These are phyloP conservation scores for Sporisorium scitamineum DNA, from an alignment of 1,284 basidiomycete genomes.

Conservation along the genomic window DNA sequence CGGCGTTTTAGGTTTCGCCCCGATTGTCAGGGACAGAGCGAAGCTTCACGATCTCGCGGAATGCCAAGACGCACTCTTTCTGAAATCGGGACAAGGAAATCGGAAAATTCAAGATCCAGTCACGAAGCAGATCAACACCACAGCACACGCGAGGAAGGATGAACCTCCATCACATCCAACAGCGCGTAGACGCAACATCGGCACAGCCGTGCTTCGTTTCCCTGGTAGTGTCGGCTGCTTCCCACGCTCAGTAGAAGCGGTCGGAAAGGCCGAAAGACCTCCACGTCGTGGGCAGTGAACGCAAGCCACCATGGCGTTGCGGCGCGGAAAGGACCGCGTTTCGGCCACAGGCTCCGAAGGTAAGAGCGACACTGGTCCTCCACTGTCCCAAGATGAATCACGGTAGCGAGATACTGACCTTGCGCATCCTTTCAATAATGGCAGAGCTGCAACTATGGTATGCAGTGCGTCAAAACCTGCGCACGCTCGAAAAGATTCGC, in stretches of 20 bases:
- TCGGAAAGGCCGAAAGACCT: conserved; percentile 1
- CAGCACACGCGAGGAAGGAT: neutral
- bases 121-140: conserved; percentile 9
- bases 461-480: conserved; percentile 55
- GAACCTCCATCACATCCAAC: conserved; percentile 28
- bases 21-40: neutral
- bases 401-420: neutral
- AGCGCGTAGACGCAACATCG: conserved; percentile 14
- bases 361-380: conserved; percentile 3
- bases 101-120: neutral
- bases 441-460: conserved; percentile 66
- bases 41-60: neutral
- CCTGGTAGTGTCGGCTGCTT: neutral
- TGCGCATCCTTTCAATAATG: neutral
- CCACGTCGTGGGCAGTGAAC: neutral
- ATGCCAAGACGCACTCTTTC: neutral
- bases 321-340: conserved; percentile 48
- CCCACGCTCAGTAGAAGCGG: neutral
- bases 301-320: conserved; percentile 29
- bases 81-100: neutral
- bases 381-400: neutral
- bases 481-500: conserved; percentile 58
- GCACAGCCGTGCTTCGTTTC: conserved; percentile 1
- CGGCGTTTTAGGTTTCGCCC: conserved; percentile 5
- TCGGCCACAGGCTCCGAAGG: conserved; percentile 44